phyloP scores from a whole-genome alignment of 179 eudicot species.

The Silene coronaria region DNA sequence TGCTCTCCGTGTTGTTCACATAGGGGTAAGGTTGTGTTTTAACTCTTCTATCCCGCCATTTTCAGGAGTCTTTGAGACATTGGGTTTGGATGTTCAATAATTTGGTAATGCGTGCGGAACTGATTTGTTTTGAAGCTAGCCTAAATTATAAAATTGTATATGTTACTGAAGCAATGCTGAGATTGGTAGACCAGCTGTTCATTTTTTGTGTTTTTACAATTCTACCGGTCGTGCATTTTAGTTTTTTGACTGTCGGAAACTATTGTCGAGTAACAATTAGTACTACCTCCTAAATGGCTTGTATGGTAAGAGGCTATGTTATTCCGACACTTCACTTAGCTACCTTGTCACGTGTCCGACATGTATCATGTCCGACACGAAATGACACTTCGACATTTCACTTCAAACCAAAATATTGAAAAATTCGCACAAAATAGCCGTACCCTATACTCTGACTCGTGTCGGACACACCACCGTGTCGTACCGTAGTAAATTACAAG shows the following conservation, averaged over 20 bases:
- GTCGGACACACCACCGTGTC: too few species aligned
- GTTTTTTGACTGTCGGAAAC: not conserved
- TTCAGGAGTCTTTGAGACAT: too few species aligned
- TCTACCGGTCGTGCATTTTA: not conserved
- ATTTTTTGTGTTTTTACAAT: not conserved
- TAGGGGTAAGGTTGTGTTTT: too few species aligned
- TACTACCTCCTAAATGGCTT: not conserved
- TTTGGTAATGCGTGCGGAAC: not conserved
- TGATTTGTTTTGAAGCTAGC: not conserved
- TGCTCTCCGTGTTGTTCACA: too few species aligned
- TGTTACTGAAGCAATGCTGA: not conserved
- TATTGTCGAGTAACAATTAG: not conserved
- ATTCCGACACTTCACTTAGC: too few species aligned
- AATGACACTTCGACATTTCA: too few species aligned
- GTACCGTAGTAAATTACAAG: not conserved
- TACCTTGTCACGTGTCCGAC: too few species aligned
- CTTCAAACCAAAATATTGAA: too few species aligned
- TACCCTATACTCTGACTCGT: too few species aligned
- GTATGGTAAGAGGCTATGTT: not conserved
- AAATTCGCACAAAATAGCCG: too few species aligned
- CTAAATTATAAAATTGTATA: not conserved
- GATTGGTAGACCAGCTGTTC: not conserved
- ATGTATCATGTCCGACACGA: too few species aligned
- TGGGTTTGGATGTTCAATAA: not conserved
- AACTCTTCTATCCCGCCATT: too few species aligned